Base-by-base conservation (phyloP, 2,329 filamentous ascomycete genomes). In the Colletotrichum tropicicola region DNA sequence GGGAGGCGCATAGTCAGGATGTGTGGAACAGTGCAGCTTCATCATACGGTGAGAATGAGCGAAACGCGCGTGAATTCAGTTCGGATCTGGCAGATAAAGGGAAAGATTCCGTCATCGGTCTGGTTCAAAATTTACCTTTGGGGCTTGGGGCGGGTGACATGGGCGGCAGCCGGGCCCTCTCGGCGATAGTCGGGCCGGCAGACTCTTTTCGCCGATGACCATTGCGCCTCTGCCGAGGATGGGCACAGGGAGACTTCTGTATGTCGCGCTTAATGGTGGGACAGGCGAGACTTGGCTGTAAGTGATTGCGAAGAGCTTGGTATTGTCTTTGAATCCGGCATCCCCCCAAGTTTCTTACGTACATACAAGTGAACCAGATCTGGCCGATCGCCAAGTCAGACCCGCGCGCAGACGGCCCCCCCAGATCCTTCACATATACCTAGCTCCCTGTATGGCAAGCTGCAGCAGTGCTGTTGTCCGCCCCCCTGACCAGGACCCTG, bases 121-220 rank as follows among this genome's bases (percentile, higher is more conserved):
- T 28, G 35, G 43, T 23, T 52, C 37, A 39, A 65, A 62, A 65
- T 62, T 65, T 62, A 54, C 61, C 27, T 43, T 41, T 56, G 57
- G 37, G 35, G 27, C 28, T 35, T 45, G 17, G 10, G 17, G 12
- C 4, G 37, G 7, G 7, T 15, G 15, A 7, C 13, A 13, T 4
- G 39, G 15, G 17, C 8, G 37, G 8, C 25, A 52, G 27, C 41
- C 37, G 23, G 48, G 23, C 9, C 23, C 21, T 12, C 49, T 62
- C 62, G 62, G 62, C 53, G 28, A 62, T 65, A 65, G 43, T 62
- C 58, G 62, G 62, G 35, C 62, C 62, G 62, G 35, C 10, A 12
- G 19, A n/a, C n/a, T 12, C 6, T 47, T 15, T 64, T 48, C 47
- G 47, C 56, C 61, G 43, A 60, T 15, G n/a, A n/a, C 21, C 27